Base-by-base conservation (phyloP, 2,329 filamentous ascomycete genomes). In the Arthrobotrys sphaeroides region DNA sequence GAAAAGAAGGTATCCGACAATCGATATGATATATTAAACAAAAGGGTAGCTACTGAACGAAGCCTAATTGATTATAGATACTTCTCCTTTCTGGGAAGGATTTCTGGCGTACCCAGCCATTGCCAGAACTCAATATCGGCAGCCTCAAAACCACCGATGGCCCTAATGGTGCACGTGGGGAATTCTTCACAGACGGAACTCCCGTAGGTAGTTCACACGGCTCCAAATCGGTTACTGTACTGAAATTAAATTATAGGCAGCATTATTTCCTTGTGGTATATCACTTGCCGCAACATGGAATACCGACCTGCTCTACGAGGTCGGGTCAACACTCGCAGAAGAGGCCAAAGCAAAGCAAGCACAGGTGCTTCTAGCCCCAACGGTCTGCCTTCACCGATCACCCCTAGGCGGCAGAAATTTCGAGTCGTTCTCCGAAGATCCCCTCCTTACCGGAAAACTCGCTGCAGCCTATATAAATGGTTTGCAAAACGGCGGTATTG, bases 351-450 rank as follows among this genome's bases (percentile, higher is more conserved):
- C 84, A 0, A 88, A 89, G 81, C 86, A 86, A 38, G 87, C 86
- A 2, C 87, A 89, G 79, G 84, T 84, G 16, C 86, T 88, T 73
- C 83, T 89, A 0, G 88, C 88, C 0, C 88, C 88, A 2, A 90
- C 88, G 20, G 88, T 90, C 79, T 88, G 84, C 86, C 90, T 93
- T 85, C 92, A 95, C 80, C 88, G 92, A 12, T 91, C 91, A 59
- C 92, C 92, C 0, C 85, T 95, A 0, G 92, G 92, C 16, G 92
- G 92, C 18, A 87, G 92, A 74, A 93, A 93, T 77, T 96, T 95
- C 78, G 92, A 96, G 82, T 93, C 91, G 0, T 95, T 93, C 79
- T 87, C 88, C 31, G 91, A 93, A 81, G 91, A 93, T 77, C 83
- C 86, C 0, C 90, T 87, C 78, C 84, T 93, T 77, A 85, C 88